Conservation (phyloP, 2,329 filamentous ascomycete species). For the Cordyceps militaris region DNA sequence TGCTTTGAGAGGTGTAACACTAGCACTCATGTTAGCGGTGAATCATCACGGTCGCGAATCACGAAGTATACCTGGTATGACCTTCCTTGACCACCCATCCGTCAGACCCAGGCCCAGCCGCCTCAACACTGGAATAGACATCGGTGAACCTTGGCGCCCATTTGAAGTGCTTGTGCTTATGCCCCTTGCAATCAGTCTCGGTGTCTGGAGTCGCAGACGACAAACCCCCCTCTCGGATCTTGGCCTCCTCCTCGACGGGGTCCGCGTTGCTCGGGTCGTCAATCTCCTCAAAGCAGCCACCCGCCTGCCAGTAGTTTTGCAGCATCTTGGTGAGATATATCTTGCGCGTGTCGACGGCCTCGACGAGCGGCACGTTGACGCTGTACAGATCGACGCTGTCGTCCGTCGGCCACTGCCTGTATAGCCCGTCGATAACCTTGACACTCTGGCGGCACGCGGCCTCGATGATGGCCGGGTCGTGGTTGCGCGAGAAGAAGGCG, state of each 20-base stretch:
- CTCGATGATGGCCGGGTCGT: slow-evolving; percentile 73
- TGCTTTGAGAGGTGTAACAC: slow-evolving; percentile 82
- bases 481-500: slow-evolving; percentile 80
- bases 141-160: slow-evolving; percentile 86
- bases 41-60: neutral
- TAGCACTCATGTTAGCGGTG: slow-evolving; percentile 27
- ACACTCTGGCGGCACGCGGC: slow-evolving; percentile 70
- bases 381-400: slow-evolving; percentile 73
- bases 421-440: slow-evolving; percentile 71
- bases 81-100: slow-evolving; percentile 89
- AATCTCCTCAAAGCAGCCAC: slow-evolving; percentile 79
- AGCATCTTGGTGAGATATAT: slow-evolving; percentile 80
- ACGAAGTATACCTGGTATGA: slow-evolving; percentile 62
- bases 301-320: slow-evolving; percentile 83
- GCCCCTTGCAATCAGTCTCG: slow-evolving; percentile 35
- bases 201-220: slow-evolving; percentile 26
- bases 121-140: slow-evolving; percentile 80
- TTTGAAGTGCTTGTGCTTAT: slow-evolving; percentile 84
- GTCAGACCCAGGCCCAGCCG: slow-evolving; percentile 74
- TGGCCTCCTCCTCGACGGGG: slow-evolving; percentile 63
- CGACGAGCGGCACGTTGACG: slow-evolving; percentile 81
- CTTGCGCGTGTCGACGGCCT: slow-evolving; percentile 63
- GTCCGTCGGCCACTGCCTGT: slow-evolving; percentile 62
- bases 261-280: slow-evolving; percentile 51
- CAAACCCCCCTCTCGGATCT: slow-evolving; percentile 56